Evolutionary conservation across 495 filamentous ascomycete species (phyloP), one percentile per base, ranked within the genome.

Genomic region (Aspergillus bertholletiae): DNA sequence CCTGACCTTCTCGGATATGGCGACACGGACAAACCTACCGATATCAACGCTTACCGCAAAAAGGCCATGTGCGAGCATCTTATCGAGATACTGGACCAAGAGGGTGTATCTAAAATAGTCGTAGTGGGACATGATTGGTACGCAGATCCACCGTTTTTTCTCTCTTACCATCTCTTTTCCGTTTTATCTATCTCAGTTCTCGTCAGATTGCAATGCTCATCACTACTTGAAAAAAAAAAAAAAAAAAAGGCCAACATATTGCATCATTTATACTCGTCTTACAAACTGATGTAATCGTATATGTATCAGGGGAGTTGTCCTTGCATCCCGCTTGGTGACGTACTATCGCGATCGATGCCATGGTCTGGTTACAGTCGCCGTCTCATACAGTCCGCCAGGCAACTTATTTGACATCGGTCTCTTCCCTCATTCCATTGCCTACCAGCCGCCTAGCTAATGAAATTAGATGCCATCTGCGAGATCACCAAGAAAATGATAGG

Each of bases 1-100:
- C 78, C 76, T 0, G 78, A 80, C 58, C 58, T 79, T 1, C 69
- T 81, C 1, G 75, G 78, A 12, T 81, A 77, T 47, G 78, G 78
- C 1, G 73, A 68, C 35, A 74, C 78, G 0, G 67, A 72, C 44
- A 72, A 72, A 55, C 75, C 75, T 0, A 49, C 46, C 0, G 64
- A 68, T 9, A 21, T 62, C 8, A 53, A 57, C 7, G 51, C 53
- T 2, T 81, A 80, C 54, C 46, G 56, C 12, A 54, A 68, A 22
- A 64, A 66, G 56, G 50, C 18, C 1, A 75, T 77, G 67, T 50
- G 63, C 11, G 60, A 27, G 2, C 62, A 78, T 15, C 57, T 77
- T 15, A 56, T 68, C 34, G 63, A 65, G 24, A 56, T 78, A 12
- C 43, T 77, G 18, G 61, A 71, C 30, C 18, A 48, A 11, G 30